Evolutionary conservation across 2,329 filamentous ascomycete genomes (phyloP).

Genomic region (Talaromyces sp.): DNA sequence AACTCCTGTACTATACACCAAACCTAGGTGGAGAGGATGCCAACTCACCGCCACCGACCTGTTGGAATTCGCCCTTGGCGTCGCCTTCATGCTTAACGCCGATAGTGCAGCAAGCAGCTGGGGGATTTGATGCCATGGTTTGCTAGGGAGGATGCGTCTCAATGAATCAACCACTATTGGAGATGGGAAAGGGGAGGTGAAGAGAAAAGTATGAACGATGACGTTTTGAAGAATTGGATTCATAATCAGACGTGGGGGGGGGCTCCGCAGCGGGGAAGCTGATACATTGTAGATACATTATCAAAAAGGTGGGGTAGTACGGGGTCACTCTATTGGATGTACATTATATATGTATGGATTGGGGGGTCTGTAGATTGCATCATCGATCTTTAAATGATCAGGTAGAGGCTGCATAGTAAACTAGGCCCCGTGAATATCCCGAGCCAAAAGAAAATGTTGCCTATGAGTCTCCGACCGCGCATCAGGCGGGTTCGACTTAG

Average conservation of each 20-base stretch:
- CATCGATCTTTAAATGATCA: conserved; percentile 20
- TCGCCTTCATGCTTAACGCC: conserved; percentile 23
- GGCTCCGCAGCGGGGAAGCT: no score
- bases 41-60: conserved; percentile 17
- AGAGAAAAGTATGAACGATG: no score
- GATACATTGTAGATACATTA: no score
- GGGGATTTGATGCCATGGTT: conserved; percentile 22
- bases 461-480: conserved; percentile 65
- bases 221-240: no score
- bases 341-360: no score
- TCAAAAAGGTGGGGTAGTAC: no score
- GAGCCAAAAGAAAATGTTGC: conserved; percentile 77
- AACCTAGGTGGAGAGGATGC: not conserved
- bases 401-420: conserved; percentile 57
- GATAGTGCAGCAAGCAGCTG: conserved; percentile 17
- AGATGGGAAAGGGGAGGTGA: not conserved
- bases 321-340: no score
- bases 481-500: conserved; percentile 66
- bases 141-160: not conserved
- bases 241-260: no score
- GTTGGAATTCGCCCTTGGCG: conserved; percentile 16
- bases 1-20: not conserved
- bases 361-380: not conserved
- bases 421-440: conserved; percentile 78
- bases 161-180: not conserved